A percentile compares a stretch with the other conserved stretches of the same genome.
Evolutionary conservation across 2,329 filamentous ascomycete genomes (phyloP).

Genomic region (Xylariaceae sp.): DNA sequence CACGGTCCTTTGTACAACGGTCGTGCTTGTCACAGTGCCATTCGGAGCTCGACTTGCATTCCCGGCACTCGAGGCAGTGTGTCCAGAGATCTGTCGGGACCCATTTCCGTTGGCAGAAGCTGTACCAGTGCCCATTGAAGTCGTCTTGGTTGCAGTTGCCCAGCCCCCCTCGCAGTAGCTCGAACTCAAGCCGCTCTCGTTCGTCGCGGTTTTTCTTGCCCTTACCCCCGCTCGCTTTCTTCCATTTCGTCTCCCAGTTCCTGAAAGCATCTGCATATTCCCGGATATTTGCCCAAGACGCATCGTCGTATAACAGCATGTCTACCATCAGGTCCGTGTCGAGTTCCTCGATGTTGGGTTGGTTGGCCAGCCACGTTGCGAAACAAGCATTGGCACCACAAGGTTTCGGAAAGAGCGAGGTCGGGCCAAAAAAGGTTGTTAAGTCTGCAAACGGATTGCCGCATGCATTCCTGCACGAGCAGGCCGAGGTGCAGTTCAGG

Average conservation of each 20-base stretch:
- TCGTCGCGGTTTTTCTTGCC: slow-evolving; percentile 27
- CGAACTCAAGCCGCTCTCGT: slow-evolving; percentile 28
- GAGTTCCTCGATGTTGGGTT: slow-evolving; percentile 30
- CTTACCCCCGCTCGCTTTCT: slow-evolving; percentile 23
- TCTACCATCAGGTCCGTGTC: slow-evolving; percentile 31
- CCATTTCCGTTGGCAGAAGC: slow-evolving; percentile 29
- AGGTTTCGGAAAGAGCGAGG: slow-evolving; percentile 22
- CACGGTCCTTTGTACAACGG: slow-evolving; percentile 25
- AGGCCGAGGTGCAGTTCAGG: slow-evolving; percentile 22
- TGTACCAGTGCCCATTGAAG: slow-evolving; percentile 29
- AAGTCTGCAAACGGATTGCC: slow-evolving; percentile 30
- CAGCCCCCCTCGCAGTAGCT: slow-evolving; percentile 28
- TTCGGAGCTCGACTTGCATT: slow-evolving; percentile 24
- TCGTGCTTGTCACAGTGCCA: slow-evolving; percentile 31
- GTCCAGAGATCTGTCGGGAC: slow-evolving; percentile 23
- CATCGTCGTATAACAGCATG: slow-evolving; percentile 29
- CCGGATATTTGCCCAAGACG: slow-evolving; percentile 26
- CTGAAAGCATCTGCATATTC: slow-evolving; percentile 23
- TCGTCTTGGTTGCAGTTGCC: slow-evolving; percentile 26
- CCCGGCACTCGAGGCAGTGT: slow-evolving; percentile 28
- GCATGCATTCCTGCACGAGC: slow-evolving; percentile 26
- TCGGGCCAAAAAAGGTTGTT: slow-evolving; percentile 28
- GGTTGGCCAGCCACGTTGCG: slow-evolving; percentile 30
- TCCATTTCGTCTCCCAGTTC: slow-evolving; percentile 29
- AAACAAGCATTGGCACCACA: slow-evolving; percentile 30